Conservation (phyloP, 257 asterid species). For the Jacaranda mimosifolia region DNA sequence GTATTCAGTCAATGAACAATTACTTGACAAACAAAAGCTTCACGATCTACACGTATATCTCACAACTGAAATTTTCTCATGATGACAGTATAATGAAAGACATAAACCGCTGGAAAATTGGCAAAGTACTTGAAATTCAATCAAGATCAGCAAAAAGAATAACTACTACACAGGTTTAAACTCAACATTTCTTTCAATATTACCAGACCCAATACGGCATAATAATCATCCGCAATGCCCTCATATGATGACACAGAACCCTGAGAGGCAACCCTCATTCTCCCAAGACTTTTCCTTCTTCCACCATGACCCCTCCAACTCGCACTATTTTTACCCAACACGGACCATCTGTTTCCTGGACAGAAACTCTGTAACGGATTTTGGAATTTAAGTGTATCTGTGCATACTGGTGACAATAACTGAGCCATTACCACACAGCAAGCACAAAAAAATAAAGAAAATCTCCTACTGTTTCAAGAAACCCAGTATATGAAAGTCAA, state of each 20-base stretch:
- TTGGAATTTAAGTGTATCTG: conserved; percentile 73
- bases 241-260: conserved; percentile 54
- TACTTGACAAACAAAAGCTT: background rate
- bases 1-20: background rate
- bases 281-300: conserved; percentile 54
- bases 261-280: conserved; percentile 66
- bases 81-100: background rate
- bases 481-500: background rate
- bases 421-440: conserved; percentile 63
- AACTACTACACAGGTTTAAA: background rate
- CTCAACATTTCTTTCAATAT: background rate
- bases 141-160: conserved; percentile 19
- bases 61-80: background rate
- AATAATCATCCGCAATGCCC: conserved; percentile 84
- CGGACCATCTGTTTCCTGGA: conserved; percentile 53
- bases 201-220: conserved; percentile 90
- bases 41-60: background rate
- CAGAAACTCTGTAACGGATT: conserved; percentile 51
- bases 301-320: conserved; percentile 60
- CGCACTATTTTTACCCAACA: conserved; percentile 43
- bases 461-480: conserved; percentile 10
- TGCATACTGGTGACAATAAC: conserved; percentile 74
- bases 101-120: background rate
- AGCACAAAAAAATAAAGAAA: conserved; percentile 22
- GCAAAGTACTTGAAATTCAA: background rate